These are phyloP conservation scores for Tetrapisispora pingtungensis DNA, from an alignment of 805 yeast species.

Conservation along the genomic window DNA sequence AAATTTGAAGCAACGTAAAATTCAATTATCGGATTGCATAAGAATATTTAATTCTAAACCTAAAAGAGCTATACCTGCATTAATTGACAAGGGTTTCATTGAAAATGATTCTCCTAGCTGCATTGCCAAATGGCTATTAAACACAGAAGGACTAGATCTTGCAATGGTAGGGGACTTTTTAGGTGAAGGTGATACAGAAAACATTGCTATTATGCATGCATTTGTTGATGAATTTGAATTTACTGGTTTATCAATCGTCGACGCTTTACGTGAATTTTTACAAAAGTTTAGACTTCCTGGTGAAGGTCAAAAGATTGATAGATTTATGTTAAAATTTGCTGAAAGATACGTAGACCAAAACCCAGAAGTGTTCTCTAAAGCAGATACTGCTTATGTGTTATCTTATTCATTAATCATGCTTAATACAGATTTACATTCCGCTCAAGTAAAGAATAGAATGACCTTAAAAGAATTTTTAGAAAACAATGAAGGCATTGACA, in stretches of 20 bases:
- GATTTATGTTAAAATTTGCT: constrained; percentile 95
- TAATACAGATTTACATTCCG: constrained; percentile 89
- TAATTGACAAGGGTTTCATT: constrained; percentile 58
- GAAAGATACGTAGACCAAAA: constrained; percentile 83
- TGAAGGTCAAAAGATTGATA: constrained; percentile 94
- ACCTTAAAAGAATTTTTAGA: constrained; percentile 73
- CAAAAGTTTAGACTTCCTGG: constrained; percentile 94
- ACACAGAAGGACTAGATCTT: constrained; percentile 71
- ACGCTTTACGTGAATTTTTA: constrained; percentile 72
- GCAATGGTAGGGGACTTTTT: constrained; percentile 80
- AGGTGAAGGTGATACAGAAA: constrained; percentile 77
- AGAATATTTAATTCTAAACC: constrained; percentile 78
- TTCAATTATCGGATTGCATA: constrained; percentile 67
- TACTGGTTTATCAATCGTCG: constrained; percentile 57
- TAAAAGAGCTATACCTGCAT: constrained; percentile 58
- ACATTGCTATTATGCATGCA: constrained; percentile 80
- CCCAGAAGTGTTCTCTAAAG: constrained; percentile 78
- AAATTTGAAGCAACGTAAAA: constrained; percentile 70
- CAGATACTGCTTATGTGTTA: constrained; percentile 87
- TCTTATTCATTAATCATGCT: constrained; percentile 88
- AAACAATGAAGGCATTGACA: constrained; percentile 88
- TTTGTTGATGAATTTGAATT: constrained; percentile 87
- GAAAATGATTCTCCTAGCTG: constrained; percentile 48
- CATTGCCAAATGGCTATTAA: constrained; percentile 66
- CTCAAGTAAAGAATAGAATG: constrained; percentile 81